phyloP scores from a whole-genome alignment of 2,329 filamentous ascomycete genomes.

The Fusarium kyushuense region DNA sequence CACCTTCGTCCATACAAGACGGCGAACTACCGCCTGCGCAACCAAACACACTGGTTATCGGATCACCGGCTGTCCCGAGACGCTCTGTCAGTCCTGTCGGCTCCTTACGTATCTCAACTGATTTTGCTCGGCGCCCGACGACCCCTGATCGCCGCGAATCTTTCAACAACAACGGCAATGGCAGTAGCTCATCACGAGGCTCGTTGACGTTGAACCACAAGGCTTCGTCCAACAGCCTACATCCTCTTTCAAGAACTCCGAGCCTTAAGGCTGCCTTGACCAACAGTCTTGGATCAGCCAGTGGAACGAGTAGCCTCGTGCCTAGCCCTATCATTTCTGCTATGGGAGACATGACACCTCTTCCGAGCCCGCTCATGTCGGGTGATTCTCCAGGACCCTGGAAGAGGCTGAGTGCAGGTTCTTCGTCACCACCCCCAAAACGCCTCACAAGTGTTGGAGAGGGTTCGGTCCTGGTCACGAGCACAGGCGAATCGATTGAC shows the following conservation, averaged over 20 bases:
- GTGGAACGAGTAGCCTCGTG: constrained; percentile 73
- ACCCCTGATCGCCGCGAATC: constrained; percentile 49
- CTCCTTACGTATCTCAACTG: constrained; percentile 56
- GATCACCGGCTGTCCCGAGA: constrained; percentile 26
- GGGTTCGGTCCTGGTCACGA: constrained; percentile 60
- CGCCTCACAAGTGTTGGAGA: constrained; percentile 49
- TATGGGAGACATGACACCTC: constrained; percentile 81
- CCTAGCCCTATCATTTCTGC: constrained; percentile 80
- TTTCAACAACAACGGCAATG: constrained; percentile 55
- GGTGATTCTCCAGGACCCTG: constrained; percentile 75
- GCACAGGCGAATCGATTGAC: constrained; percentile 65
- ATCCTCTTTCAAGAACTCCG: constrained; percentile 68
- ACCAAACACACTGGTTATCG: constrained; percentile 23
- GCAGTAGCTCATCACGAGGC: constrained; percentile 48
- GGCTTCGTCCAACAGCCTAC: constrained; percentile 54
- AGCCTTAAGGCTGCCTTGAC: constrained; percentile 70
- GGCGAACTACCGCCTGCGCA: constrained; percentile 38
- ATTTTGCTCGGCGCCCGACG: constrained; percentile 46
- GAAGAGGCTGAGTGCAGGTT: constrained; percentile 65
- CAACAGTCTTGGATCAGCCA: constrained; percentile 62
- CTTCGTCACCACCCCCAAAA: constrained; percentile 56
- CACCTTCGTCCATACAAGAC: constrained; percentile 49
- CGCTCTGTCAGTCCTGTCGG: constrained; percentile 40
- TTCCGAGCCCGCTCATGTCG: constrained; percentile 79
- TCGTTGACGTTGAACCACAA: constrained; percentile 48